Conservation (phyloP, 2,329 filamentous ascomycete species). For the Fusarium tjaetaba region DNA sequence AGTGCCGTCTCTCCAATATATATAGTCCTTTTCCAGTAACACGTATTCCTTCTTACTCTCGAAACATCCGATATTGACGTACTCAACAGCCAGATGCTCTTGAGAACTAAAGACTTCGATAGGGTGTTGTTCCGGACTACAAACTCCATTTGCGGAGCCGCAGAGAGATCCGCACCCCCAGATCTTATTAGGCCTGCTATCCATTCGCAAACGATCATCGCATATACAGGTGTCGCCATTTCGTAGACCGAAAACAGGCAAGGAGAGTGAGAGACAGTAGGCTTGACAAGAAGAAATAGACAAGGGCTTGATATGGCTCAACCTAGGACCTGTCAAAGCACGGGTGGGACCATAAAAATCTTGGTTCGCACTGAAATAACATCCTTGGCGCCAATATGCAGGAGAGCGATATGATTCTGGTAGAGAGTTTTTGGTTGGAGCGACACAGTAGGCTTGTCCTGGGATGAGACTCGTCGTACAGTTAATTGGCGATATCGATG, state of each 20-base stretch:
- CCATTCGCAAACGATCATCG: background rate
- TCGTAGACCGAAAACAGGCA: background rate
- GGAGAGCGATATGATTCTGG: background rate
- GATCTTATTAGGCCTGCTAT: background rate
- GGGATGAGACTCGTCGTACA: background rate
- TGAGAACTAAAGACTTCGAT: background rate
- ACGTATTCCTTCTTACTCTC: background rate
- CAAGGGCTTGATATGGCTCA: background rate
- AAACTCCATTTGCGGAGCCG: accelerated
- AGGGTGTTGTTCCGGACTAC: background rate
- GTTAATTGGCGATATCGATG: background rate
- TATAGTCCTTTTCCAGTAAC: background rate
- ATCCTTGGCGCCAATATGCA: background rate
- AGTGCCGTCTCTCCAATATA: background rate
- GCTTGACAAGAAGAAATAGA: background rate
- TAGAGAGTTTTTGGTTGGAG: background rate
- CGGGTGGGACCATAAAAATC: background rate
- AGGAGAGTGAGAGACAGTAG: background rate
- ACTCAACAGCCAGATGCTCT: background rate
- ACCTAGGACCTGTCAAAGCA: background rate
- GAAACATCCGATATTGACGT: background rate
- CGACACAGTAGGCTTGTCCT: background rate
- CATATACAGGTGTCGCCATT: background rate
- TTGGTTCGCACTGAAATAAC: background rate
- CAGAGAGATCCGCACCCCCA: background rate